These are phyloP conservation scores for Exophiala lecanii-corni DNA, from an alignment of 2,329 filamentous ascomycete species.

Conservation along the genomic window DNA sequence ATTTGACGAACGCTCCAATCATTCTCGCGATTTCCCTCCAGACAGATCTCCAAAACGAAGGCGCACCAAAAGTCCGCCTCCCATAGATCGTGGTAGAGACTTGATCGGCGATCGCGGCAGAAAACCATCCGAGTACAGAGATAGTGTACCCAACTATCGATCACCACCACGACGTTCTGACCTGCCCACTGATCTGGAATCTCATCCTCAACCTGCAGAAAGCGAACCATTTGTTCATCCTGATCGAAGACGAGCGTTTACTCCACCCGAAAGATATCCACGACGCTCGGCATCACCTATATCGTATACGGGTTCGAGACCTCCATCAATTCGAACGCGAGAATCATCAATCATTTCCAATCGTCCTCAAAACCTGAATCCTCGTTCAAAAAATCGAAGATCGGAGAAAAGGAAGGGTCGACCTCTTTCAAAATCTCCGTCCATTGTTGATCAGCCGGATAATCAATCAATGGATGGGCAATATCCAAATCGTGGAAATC, in stretches of 20 bases:
- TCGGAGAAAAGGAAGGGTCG: slow-evolving; percentile 3
- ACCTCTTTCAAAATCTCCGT: slow-evolving; percentile 17
- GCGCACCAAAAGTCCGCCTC: slow-evolving; percentile 26
- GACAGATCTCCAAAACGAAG: slow-evolving; percentile 22
- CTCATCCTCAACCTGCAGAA: slow-evolving; percentile 22
- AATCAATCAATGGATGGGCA: slow-evolving; percentile 31
- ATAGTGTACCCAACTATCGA: slow-evolving; percentile 23
- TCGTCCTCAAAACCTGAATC: slow-evolving; percentile 4
- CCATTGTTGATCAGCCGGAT: slow-evolving; percentile 30
- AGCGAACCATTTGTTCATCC: slow-evolving; percentile 2
- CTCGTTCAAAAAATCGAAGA: neutral
- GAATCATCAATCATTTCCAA: slow-evolving; percentile 14
- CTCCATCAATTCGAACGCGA: slow-evolving; percentile 11
- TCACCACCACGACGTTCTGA: neutral
- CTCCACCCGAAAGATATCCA: slow-evolving; percentile 28
- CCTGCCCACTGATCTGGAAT: slow-evolving; percentile 22
- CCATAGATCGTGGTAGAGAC: slow-evolving; percentile 28
- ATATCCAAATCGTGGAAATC: slow-evolving; percentile 30
- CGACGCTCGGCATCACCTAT: slow-evolving; percentile 13
- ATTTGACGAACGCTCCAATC: slow-evolving; percentile 13
- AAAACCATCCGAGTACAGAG: slow-evolving; percentile 33
- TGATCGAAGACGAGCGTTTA: slow-evolving; percentile 26
- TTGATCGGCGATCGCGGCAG: slow-evolving; percentile 33
- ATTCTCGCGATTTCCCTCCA: slow-evolving; percentile 21
- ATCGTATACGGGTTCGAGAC: slow-evolving; percentile 10